Base-by-base conservation (phyloP, 257 asterid species). In the Vinca minor region DNA sequence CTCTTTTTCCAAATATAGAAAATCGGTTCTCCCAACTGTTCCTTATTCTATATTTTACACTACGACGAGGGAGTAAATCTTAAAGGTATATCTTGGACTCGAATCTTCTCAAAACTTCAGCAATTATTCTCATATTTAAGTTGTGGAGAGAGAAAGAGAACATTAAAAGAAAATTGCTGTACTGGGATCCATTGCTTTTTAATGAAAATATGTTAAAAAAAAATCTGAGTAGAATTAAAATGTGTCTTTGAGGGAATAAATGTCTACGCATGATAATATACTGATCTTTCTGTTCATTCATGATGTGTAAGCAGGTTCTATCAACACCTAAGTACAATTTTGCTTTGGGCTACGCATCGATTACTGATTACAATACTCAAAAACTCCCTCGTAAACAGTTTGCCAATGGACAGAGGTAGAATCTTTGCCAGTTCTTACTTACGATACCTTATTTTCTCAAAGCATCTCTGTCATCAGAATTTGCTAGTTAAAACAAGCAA, bases 281-380 rank as follows among this genome's bases (percentile, higher is more conserved):
- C 61, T 55, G 8, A 56, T 56, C 25, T 32, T 55, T n/a, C 41
- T 29, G 42, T 14, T 31, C n/a, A n/a, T n/a, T 2, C 17, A 3
- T n/a, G 25, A 48, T 57, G 26, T 58, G 23, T 39, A 21, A 67
- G 42, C 84, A 93, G 97, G 98, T 93, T 70, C 93, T 93, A 45
- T 87, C 97, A 20, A 54, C 89, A 73, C 97, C 97, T 48, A 76
- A 82, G 49, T 71, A 82, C 71, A 79, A 74, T 68, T 74, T 64
- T 75, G 71, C 85, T 60, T 39, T 89, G 65, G 98, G 96, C 64
- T 93, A 85, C 69, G 97, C 96, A 54, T 87, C 97, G 39, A 35
- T 74, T 45, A 66, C 76, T 64, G 98, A 93, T 79, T 93, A 85
- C 82, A 93, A 93, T 79, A 93, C 91, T 52, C 98, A 89, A 81